phyloP scores from a whole-genome alignment of 257 asterid genomes.

The Coffea canephora region DNA sequence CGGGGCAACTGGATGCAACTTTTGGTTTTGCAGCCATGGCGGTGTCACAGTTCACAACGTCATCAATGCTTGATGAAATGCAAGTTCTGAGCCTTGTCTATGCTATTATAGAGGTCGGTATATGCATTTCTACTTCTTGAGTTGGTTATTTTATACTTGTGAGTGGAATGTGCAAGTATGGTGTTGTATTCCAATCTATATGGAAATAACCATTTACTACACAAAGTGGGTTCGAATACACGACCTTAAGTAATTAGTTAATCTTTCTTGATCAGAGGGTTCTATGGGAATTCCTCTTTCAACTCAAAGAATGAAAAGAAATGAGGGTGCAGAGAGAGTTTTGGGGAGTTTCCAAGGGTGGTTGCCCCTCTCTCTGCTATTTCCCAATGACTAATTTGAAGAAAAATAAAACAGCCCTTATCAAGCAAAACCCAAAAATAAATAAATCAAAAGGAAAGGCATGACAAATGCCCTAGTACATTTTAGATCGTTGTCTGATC shows the following conservation, averaged over 20 bases:
- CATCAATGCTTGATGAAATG: not conserved
- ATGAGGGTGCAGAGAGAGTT: not conserved
- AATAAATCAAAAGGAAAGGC: too few species aligned
- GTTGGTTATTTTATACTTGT: too few species aligned
- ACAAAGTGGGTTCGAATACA: not conserved
- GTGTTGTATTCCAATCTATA: not conserved
- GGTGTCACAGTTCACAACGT: not conserved
- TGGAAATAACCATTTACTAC: not conserved
- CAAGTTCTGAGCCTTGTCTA: not conserved
- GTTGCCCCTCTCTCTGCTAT: not conserved
- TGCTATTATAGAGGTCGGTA: not conserved
- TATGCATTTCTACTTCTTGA: too few species aligned
- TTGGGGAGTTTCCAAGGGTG: not conserved
- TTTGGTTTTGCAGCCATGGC: not conserved
- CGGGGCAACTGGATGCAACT: not conserved
- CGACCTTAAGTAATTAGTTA: not conserved
- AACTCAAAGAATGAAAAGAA: not conserved
- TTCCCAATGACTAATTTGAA: not conserved
- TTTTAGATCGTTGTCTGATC: too few species aligned
- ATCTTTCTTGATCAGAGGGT: not conserved
- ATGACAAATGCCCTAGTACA: too few species aligned
- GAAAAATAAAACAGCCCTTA: not conserved
- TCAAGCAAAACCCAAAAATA: too few species aligned
- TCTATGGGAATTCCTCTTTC: not conserved
- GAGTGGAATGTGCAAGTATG: not conserved